These are phyloP conservation scores for Candida ascalaphidarum DNA, from an alignment of 805 yeast genomes.

Conservation along the genomic window DNA sequence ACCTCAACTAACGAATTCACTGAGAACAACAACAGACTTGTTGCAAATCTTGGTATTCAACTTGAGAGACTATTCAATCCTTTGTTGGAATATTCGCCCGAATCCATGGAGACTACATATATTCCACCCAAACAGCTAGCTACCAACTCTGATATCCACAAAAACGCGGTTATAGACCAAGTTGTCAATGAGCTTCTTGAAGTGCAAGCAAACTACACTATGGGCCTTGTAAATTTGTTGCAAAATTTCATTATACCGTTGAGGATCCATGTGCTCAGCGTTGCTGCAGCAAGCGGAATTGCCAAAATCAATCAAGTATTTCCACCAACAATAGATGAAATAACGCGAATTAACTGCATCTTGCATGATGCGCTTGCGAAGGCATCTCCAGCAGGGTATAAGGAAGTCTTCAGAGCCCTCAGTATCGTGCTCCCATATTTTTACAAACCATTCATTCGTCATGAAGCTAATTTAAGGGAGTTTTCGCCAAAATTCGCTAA, in stretches of 20 bases:
- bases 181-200: constrained; percentile 60
- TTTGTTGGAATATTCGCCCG: constrained; percentile 84
- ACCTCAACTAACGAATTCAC: constrained; percentile 36
- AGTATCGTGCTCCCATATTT: constrained; percentile 82
- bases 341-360: constrained; percentile 82
- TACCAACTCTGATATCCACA: constrained; percentile 3
- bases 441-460: constrained; percentile 87
- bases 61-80: constrained; percentile 87
- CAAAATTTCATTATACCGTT: constrained; percentile 76
- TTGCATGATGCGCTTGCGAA: constrained; percentile 64
- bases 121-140: constrained; percentile 39
- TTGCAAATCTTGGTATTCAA: constrained; percentile 73
- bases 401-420: constrained; percentile 72
- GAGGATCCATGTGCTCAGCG: constrained; percentile 58
- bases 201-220: constrained; percentile 69
- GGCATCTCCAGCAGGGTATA: constrained; percentile 62
- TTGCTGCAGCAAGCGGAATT: constrained; percentile 46
- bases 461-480: constrained; percentile 80
- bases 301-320: constrained; percentile 67
- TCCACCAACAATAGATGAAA: constrained; percentile 94
- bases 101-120: constrained; percentile 67
- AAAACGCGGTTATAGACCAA: constrained; percentile 31
- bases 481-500: constrained; percentile 47
- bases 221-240: constrained; percentile 61
- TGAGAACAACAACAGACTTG: constrained; percentile 68